Percentiles rank a stretch among this genome's conserved stretches.
Evolutionary conservation across 2,329 filamentous ascomycete genomes (phyloP).

Genomic region (Neoscytalidium dimidiatum): DNA sequence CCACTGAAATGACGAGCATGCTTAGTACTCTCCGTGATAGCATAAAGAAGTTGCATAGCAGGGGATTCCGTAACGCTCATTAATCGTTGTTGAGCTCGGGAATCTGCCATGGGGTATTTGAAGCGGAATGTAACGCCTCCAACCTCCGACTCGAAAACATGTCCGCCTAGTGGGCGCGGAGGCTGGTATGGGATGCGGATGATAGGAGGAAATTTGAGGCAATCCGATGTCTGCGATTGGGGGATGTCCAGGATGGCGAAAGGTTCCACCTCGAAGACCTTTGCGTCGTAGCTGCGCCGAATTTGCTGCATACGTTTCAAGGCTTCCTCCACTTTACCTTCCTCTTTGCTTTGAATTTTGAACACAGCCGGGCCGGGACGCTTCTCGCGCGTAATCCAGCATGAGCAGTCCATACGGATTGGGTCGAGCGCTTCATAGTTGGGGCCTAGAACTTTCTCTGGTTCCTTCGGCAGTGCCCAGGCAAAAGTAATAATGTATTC

Average conservation of each 20-base stretch:
- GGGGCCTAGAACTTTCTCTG: conserved; percentile 29
- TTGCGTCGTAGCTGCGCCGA: conserved; percentile 26
- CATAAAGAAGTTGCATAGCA: background rate
- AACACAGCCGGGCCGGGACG: conserved; percentile 22
- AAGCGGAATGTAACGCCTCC: background rate
- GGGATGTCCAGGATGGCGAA: conserved; percentile 25
- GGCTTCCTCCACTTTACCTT: conserved; percentile 25
- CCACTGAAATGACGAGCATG: background rate
- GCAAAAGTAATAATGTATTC: background rate
- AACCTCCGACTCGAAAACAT: background rate
- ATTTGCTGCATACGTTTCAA: conserved; percentile 27
- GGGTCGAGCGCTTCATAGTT: conserved; percentile 31
- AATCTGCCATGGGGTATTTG: background rate
- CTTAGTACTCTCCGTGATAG: background rate
- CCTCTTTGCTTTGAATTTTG: conserved; percentile 27
- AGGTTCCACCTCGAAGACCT: conserved; percentile 20
- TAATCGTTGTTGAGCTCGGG: background rate
- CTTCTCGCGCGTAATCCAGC: conserved; percentile 28
- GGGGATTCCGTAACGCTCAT: background rate
- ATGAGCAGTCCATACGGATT: conserved; percentile 30
- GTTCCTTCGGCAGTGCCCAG: background rate
- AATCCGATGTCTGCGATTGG: background rate
- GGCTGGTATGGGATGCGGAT: background rate
- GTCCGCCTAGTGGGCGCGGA: background rate
- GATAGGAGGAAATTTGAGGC: background rate